Base-by-base conservation (phyloP, 2,329 filamentous ascomycete species). In the Teratosphaeriaceae sp. region DNA sequence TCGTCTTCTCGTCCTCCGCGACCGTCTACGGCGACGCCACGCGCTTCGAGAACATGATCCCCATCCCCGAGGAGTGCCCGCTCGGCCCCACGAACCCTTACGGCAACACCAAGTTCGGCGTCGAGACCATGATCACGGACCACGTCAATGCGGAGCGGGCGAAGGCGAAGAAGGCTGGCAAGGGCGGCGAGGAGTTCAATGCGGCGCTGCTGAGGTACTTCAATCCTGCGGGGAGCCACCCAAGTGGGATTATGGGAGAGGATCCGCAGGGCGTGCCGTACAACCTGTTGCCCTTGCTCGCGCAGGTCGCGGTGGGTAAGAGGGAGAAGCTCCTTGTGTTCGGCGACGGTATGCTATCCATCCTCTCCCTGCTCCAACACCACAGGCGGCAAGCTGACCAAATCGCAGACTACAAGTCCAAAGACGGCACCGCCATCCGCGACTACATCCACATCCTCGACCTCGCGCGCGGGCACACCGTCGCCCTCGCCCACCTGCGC, bases 11-110 rank as follows among this genome's bases (percentile, higher is more conserved):
- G 48, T 96, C 88, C 50, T 96, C 89, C 1, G 92, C 92, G 24
- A 98, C 94, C 55, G 92, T 98, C 54, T 98, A 98, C 67, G 92
- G 92, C 63, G 94, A 98, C 68, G 92, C 90, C 42, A 97, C 92
- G 35, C 85, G 88, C 63, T 87, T 96, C 71, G 82, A 85, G 55
- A 84, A 94, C 76, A 98, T 98, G 92, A 98, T 98, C 54, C 92
- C 92, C 52, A 98, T 98, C 61, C 92, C 92, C 40, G 92, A 98
- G 72, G 75, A 86, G 68, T 98, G 92, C 76, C 92, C 94, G 47
- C 87, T 94, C 50, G 90, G 88, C 40, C 88, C 92, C 12, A 98
- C 92, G 55, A 98, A 97, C 75, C 88, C 90, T 20, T 98, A 98
- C 69, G 94, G 92, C 51, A 88, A 88, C 69, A 98, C 92, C 52